Evolutionary conservation across 495 filamentous ascomycete genomes (phyloP).

Genomic region (Lophiotrema nucula): DNA sequence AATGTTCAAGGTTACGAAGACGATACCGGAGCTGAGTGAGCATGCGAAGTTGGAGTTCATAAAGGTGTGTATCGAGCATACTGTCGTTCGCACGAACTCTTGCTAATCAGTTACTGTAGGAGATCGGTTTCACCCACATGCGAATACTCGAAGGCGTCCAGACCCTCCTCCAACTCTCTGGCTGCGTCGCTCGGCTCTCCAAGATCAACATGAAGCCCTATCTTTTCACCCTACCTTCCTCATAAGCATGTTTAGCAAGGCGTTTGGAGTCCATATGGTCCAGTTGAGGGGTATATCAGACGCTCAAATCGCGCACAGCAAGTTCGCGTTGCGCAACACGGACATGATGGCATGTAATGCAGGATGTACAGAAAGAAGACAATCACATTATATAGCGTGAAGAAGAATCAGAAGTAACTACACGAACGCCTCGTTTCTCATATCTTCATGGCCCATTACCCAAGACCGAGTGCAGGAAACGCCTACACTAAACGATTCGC

Average conservation of each 20-base stretch:
- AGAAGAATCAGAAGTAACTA: no score
- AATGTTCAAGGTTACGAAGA: constrained; percentile 99
- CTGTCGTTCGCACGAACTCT: not conserved
- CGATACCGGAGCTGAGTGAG: constrained; percentile 82
- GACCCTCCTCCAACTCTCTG: constrained; percentile 87
- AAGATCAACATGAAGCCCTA: constrained; percentile 94
- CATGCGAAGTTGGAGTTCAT: constrained; percentile 95
- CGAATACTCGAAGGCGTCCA: constrained; percentile 95
- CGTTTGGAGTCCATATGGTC: constrained; percentile 22
- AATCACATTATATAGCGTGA: no score
- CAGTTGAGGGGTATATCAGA: no score
- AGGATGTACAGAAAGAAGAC: no score
- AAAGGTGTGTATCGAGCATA: constrained; percentile 44
- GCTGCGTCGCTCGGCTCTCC: constrained; percentile 83
- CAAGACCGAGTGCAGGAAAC: no score
- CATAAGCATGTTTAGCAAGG: constrained; percentile 19
- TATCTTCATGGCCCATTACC: no score
- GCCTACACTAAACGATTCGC: no score
- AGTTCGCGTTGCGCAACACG: no score
- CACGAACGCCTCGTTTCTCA: no score
- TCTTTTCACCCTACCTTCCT: constrained; percentile 58
- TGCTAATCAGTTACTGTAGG: constrained; percentile 37
- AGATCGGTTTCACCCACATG: constrained; percentile 99
- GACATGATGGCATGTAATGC: no score
- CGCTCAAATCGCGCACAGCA: no score